Conservation (phyloP, 345 rosid genomes). For the Arabidopsis arenosa region DNA sequence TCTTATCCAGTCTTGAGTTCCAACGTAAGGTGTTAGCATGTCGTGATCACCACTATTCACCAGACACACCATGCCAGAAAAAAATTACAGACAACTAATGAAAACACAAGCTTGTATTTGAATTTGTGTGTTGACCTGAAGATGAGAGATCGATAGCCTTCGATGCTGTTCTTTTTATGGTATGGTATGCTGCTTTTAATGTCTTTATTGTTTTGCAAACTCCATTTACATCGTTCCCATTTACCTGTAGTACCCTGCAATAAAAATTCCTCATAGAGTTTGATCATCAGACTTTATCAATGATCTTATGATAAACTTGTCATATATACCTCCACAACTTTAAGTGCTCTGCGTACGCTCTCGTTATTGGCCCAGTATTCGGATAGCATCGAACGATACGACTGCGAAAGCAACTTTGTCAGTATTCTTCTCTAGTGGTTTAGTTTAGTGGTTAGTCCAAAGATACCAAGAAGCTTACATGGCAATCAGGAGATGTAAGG, state of each 20-base stretch:
- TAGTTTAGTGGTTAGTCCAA: not conserved
- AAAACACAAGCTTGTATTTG: not conserved
- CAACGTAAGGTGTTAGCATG: slow-evolving; percentile 50
- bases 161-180: slow-evolving; percentile 31
- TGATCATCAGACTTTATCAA: slow-evolving; percentile 2
- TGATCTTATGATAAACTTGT: not conserved
- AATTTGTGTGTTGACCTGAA: slow-evolving; percentile 18
- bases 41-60: slow-evolving; percentile 64
- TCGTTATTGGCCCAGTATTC: slow-evolving; percentile 33
- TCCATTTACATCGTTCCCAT: slow-evolving; percentile 31
- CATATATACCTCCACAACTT: slow-evolving; percentile 30
- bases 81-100: not conserved
- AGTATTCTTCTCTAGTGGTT: not conserved
- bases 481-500: slow-evolving; percentile 18
- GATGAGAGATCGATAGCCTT: slow-evolving; percentile 41
- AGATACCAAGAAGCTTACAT: slow-evolving; percentile 27
- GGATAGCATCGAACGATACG: slow-evolving; percentile 2
- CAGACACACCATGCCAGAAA: not conserved
- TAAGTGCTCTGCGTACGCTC: slow-evolving; percentile 31
- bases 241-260: slow-evolving; percentile 28
- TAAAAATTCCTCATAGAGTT: slow-evolving; percentile 11
- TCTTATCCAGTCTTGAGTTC: slow-evolving; percentile 65
- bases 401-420: not conserved
- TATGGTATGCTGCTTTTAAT: slow-evolving; percentile 36
- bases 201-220: not conserved